Evolutionary conservation across 805 yeast species (phyloP).

Genomic region (Sugiyamaella lignohabitans): DNA sequence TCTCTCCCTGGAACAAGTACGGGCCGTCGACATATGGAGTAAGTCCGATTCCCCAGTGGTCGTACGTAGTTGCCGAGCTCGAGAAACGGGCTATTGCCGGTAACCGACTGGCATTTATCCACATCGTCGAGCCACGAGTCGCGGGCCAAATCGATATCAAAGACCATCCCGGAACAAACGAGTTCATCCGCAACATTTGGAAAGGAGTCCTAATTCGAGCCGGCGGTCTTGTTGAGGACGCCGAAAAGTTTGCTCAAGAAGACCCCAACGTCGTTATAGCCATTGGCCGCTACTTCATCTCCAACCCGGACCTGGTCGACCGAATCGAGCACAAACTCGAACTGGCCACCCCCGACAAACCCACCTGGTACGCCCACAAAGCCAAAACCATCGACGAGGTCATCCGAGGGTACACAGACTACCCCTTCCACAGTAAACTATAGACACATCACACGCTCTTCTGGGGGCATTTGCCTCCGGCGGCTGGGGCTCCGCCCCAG

Average conservation of each 20-base stretch:
- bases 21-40: constrained; percentile 26
- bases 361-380: constrained; percentile 37
- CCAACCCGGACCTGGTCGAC: constrained; percentile 52
- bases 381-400: not conserved
- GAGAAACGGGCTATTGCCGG: constrained; percentile 37
- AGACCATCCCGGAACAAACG: constrained; percentile 13
- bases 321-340: constrained; percentile 38
- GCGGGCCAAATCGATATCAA: constrained; percentile 22
- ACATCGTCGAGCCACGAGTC: constrained; percentile 43
- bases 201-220: constrained; percentile 40
- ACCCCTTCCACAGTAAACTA: too few relatives aligned
- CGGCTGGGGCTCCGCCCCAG: too few relatives aligned
- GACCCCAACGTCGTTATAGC: constrained; percentile 29
- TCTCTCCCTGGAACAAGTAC: constrained; percentile 24
- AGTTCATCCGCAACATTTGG: constrained; percentile 36
- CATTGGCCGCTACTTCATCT: constrained; percentile 44
- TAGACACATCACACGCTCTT: too few relatives aligned
- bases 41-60: constrained; percentile 37
- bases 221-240: constrained; percentile 28
- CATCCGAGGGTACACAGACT: constrained; percentile 10
- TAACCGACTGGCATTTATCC: constrained; percentile 37
- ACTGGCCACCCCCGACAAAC: constrained; percentile 42
- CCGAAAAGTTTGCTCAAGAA: constrained; percentile 26
- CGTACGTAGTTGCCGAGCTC: constrained; percentile 38
- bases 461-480: too few relatives aligned